phyloP scores from a whole-genome alignment of 306 rosid genomes.

The Luffa acutangula region DNA sequence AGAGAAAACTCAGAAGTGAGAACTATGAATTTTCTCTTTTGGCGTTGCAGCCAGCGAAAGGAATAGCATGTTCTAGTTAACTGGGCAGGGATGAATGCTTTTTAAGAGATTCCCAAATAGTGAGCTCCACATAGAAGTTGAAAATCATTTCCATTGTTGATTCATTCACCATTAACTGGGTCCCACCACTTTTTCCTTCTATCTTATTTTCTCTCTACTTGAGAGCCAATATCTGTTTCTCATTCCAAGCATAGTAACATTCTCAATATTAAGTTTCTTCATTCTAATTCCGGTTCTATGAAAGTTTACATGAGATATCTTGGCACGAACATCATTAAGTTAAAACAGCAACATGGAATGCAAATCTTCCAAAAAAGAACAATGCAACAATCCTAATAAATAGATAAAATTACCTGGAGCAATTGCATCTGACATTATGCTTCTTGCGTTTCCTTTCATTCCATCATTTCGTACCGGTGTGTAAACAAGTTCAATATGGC shows the following conservation, averaged over 20 bases:
- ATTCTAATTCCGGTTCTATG: background rate
- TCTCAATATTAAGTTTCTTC: background rate
- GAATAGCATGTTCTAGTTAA: background rate
- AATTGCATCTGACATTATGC: constrained; percentile 42
- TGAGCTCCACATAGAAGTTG: background rate
- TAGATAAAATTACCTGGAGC: constrained; percentile 48
- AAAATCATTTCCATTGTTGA: background rate
- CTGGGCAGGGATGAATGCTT: background rate
- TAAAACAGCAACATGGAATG: background rate
- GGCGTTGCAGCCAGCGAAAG: background rate
- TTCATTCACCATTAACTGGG: background rate
- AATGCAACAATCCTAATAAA: background rate
- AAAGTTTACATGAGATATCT: background rate
- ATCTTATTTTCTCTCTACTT: background rate
- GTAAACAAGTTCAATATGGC: constrained; percentile 59
- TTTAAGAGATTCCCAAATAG: background rate
- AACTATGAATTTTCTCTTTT: background rate
- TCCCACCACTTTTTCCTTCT: background rate
- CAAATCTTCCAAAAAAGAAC: background rate
- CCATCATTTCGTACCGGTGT: constrained; percentile 82
- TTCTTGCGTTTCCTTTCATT: constrained; percentile 49
- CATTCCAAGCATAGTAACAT: background rate
- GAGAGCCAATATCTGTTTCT: background rate
- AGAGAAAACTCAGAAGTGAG: background rate
- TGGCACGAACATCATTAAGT: background rate